These are phyloP conservation scores for Scortechinia acanthostroma DNA, from an alignment of 2,329 filamentous ascomycete genomes.

Conservation along the genomic window DNA sequence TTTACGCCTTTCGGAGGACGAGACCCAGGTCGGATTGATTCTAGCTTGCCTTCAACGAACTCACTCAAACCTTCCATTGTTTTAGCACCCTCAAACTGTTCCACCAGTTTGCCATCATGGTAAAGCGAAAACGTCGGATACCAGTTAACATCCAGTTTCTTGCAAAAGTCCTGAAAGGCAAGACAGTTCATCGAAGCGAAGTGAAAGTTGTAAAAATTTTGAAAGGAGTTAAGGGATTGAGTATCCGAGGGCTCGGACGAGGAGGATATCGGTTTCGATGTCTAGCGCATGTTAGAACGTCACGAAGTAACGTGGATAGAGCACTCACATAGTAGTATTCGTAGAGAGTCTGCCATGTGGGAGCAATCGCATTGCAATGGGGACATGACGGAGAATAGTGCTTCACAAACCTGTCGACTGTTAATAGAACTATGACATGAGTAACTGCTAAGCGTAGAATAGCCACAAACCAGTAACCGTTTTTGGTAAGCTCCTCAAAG, in stretches of 20 bases:
- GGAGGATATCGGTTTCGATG: neutral
- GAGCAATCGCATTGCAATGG: slow-evolving; percentile 75
- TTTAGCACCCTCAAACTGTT: slow-evolving; percentile 60
- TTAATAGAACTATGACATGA: neutral
- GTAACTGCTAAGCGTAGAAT: no score
- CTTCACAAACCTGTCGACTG: slow-evolving; percentile 15
- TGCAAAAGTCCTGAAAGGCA: slow-evolving; percentile 74
- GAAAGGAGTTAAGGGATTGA: slow-evolving; percentile 42
- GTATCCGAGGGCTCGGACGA: neutral
- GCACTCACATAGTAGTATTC: slow-evolving; percentile 87
- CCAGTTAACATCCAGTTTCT: slow-evolving; percentile 53
- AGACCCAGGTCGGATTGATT: slow-evolving; percentile 73
- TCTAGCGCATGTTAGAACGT: neutral
- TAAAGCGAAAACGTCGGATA: slow-evolving; percentile 77
- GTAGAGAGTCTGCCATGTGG: slow-evolving; percentile 84
- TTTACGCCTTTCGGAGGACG: slow-evolving; percentile 55
- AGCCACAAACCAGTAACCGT: slow-evolving; percentile 33
- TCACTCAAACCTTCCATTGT: slow-evolving; percentile 58
- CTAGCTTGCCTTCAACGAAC: slow-evolving; percentile 70
- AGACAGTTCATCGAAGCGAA: slow-evolving; percentile 83
- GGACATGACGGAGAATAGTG: slow-evolving; percentile 47
- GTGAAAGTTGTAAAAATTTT: slow-evolving; percentile 78
- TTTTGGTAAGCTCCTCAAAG: slow-evolving; percentile 45
- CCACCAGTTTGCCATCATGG: slow-evolving; percentile 66
- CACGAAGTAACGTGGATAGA: slow-evolving; percentile 18